Conservation (phyloP, 2,329 filamentous ascomycete genomes). For the Penicillium freii region DNA sequence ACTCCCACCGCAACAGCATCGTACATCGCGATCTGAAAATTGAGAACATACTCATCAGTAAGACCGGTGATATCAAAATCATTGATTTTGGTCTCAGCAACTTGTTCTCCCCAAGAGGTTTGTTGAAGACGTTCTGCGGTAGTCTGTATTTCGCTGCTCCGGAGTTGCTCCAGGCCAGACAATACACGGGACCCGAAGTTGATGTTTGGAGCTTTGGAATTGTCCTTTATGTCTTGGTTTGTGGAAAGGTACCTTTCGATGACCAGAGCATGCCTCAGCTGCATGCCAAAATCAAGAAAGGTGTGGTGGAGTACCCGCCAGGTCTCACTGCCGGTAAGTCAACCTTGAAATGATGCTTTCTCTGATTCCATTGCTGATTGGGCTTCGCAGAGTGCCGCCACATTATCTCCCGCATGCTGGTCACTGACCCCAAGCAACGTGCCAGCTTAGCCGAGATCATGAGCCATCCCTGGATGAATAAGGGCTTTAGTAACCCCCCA, state of each 20-base stretch:
- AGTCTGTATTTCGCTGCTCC: conserved; percentile 97
- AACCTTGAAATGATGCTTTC: background rate
- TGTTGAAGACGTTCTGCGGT: conserved; percentile 95
- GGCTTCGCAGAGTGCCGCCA: conserved; percentile 75
- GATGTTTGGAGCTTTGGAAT: conserved; percentile 99
- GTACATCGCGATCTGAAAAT: conserved; percentile 98
- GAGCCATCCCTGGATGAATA: conserved; percentile 92
- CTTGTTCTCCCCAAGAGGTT: conserved; percentile 78
- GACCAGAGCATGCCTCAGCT: conserved; percentile 98
- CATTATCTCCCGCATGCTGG: conserved; percentile 90
- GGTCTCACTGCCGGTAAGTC: conserved; percentile 83
- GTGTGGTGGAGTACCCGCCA: conserved; percentile 88
- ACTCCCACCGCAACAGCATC: conserved; percentile 97
- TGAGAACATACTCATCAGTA: conserved; percentile 98
- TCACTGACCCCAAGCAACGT: conserved; percentile 85
- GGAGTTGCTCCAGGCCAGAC: conserved; percentile 86
- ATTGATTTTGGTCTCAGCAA: conserved; percentile 99
- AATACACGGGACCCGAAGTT: conserved; percentile 94
- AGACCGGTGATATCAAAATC: conserved; percentile 98
- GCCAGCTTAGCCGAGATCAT: conserved; percentile 89
- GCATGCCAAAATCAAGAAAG: conserved; percentile 98
- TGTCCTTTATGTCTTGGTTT: conserved; percentile 93
- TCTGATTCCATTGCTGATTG: conserved; percentile 37
- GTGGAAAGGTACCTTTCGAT: conserved; percentile 96
- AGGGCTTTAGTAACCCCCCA: conserved; percentile 80